Percentiles rank a stretch among this genome's conserved stretches.
Evolutionary conservation across 2,329 filamentous ascomycete genomes (phyloP).

Genomic region (Fusarium miscanthi): DNA sequence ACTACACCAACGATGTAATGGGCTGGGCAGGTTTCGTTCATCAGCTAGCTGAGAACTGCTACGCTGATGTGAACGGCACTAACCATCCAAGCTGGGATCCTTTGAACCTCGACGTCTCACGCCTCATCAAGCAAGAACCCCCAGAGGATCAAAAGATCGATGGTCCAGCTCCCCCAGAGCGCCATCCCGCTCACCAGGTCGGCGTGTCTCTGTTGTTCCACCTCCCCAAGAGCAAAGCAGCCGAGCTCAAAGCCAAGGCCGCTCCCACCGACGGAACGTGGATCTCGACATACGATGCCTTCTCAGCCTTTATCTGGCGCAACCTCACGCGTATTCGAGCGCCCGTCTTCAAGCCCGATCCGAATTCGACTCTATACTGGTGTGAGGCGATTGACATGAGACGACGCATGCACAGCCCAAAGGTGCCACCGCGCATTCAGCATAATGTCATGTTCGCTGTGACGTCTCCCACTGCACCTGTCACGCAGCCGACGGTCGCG

Average conservation of each 20-base stretch:
- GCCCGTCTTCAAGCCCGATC: conserved; percentile 48
- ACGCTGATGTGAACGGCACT: conserved; percentile 46
- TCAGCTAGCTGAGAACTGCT: conserved; percentile 58
- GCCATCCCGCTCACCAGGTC: conserved; percentile 46
- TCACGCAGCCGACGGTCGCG: conserved; percentile 45
- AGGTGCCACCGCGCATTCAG: conserved; percentile 49
- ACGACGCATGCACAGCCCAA: conserved; percentile 48
- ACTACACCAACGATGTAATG: conserved; percentile 57
- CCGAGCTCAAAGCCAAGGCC: conserved; percentile 53
- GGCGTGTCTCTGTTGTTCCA: conserved; percentile 53
- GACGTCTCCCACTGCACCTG: conserved; percentile 41
- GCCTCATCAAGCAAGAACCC: conserved; percentile 46
- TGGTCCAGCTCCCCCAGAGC: conserved; percentile 43
- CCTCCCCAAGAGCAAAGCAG: conserved; percentile 56
- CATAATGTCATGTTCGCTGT: conserved; percentile 50
- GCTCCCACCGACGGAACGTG: conserved; percentile 50
- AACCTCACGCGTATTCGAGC: conserved; percentile 50
- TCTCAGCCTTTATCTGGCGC: conserved; percentile 56
- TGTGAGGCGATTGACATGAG: conserved; percentile 54
- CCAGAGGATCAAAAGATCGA: conserved; percentile 48
- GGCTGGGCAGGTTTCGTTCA: conserved; percentile 53
- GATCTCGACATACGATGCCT: conserved; percentile 61
- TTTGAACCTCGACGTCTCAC: conserved; percentile 49
- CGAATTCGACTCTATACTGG: conserved; percentile 47
- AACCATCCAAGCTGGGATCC: conserved; percentile 51